Evolutionary conservation across 139 green algal species (phyloP).

Genomic region (Haematococcus lacustris): DNA sequence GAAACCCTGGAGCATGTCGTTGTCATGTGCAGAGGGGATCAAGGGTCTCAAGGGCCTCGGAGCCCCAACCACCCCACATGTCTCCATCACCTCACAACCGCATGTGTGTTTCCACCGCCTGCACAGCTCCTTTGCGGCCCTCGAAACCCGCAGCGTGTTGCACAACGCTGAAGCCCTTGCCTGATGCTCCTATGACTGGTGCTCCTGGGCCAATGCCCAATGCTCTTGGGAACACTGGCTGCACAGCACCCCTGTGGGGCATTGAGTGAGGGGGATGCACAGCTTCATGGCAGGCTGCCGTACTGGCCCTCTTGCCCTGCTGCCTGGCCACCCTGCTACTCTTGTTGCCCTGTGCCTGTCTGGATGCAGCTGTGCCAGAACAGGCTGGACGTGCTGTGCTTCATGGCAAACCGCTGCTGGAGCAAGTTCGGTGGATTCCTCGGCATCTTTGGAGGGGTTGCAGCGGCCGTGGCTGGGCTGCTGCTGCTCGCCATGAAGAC

Average conservation of each 20-base stretch:
- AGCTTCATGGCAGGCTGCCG: neutral
- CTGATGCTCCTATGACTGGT: too few species aligned
- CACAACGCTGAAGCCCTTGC: too few species aligned
- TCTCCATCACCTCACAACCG: too few species aligned
- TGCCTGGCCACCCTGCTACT: neutral
- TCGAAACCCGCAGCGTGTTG: too few species aligned
- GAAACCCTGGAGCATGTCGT: neutral
- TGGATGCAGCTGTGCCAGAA: slow-evolving; percentile 17
- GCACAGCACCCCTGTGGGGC: neutral
- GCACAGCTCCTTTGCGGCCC: too few species aligned
- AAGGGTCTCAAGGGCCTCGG: too few species aligned
- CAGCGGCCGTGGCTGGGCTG: neutral
- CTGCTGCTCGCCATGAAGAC: neutral
- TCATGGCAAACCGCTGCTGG: slow-evolving; percentile 24
- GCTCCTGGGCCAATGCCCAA: neutral
- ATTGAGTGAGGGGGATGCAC: too few species aligned
- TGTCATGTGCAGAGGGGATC: neutral
- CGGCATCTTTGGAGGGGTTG: slow-evolving; percentile 13
- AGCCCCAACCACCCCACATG: too few species aligned
- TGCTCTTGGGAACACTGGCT: neutral
- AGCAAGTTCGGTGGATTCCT: slow-evolving; percentile 20
- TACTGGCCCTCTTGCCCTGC: neutral
- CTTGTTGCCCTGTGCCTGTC: neutral
- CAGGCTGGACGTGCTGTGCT: slow-evolving; percentile 22
- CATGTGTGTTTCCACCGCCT: too few species aligned